phyloP scores from a whole-genome alignment of 306 rosid genomes.

The Macrotyloma uniflorum region DNA sequence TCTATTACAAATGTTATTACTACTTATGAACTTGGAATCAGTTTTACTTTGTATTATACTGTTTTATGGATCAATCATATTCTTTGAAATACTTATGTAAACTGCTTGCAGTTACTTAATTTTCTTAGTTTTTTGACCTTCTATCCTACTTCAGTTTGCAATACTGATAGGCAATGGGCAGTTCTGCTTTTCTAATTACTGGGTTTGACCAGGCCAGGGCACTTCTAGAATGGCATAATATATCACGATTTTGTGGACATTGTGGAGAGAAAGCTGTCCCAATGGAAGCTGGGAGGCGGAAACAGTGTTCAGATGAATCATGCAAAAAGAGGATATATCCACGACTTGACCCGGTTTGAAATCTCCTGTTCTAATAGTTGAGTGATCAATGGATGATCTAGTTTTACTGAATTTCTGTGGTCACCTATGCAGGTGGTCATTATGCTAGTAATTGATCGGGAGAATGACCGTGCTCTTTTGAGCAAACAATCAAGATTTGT shows the following conservation, averaged over 20 bases:
- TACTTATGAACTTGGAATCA: background rate
- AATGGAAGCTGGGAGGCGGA: conserved; percentile 82
- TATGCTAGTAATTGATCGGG: conserved; percentile 84
- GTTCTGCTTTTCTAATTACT: conserved; percentile 19
- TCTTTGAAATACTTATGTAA: background rate
- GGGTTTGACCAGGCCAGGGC: conserved; percentile 79
- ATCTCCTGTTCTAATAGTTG: conserved; percentile 22
- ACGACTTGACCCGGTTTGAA: conserved; percentile 82
- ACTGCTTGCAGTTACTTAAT: conserved; percentile 14
- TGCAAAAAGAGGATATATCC: conserved; percentile 82
- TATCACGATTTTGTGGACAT: conserved; percentile 77
- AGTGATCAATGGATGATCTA: conserved; percentile 24
- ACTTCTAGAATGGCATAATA: conserved; percentile 82
- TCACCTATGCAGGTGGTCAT: conserved; percentile 76
- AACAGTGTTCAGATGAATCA: conserved; percentile 73
- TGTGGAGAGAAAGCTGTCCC: conserved; percentile 86
- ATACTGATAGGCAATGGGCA: background rate
- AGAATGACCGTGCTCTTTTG: conserved; percentile 77
- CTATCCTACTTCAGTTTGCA: background rate
- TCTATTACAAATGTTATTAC: background rate
- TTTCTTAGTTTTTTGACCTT: conserved; percentile 3
- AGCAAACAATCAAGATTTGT: conserved; percentile 80
- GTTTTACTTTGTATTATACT: background rate
- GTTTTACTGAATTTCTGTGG: conserved; percentile 33
- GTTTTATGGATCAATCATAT: background rate